Evolutionary conservation across 345 rosid genomes (phyloP), one percentile per base, ranked within the genome.

Genomic region (Murraya koenigii): DNA sequence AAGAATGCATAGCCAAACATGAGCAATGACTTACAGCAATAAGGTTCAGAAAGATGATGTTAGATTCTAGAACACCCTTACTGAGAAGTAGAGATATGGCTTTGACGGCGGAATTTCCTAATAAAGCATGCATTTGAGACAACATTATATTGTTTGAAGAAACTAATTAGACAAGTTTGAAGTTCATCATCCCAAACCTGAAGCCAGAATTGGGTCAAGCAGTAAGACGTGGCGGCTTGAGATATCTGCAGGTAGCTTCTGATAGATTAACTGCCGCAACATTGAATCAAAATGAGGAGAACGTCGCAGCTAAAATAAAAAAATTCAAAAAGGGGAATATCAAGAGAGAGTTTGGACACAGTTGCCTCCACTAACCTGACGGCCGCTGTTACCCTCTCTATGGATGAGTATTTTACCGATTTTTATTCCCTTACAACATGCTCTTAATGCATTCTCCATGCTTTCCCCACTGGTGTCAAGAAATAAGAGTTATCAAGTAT

Each of bases 391-490:
- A 41, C 91, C 91, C 83, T 87, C 94, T 83, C 93, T 87, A 70
- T 90, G 97, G 70, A 93, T 93, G 39, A 93, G 93, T 56, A 95
- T 89, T 87, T 93, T 95, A 41, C 99, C 98, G 26, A 95, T 90
- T 84, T 92, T 95, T 72, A 92, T 92, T 74, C 98, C 92, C 70
- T 95, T 93, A 83, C 99, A 93, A 76, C 99, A 95, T 25, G 98
- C 99, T 81, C 98, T 86, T 69, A 95, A 82, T 28, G 98, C 98
- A 69, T 93, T 95, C 79, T 93, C 98, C 98, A 95, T 95, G 90
- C 98, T 95, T 81, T 95, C 95, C 41, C 99, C 99, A 72, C 99
- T 95, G 79, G 32, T 44, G 49, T 7, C 3, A 77, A n/a, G 28
- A 13, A 75, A 78, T n/a, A 28, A 35, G 36, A 35, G 32, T 39